phyloP scores from a whole-genome alignment of 148 eudicot species.

The Arctostaphylos glauca region DNA sequence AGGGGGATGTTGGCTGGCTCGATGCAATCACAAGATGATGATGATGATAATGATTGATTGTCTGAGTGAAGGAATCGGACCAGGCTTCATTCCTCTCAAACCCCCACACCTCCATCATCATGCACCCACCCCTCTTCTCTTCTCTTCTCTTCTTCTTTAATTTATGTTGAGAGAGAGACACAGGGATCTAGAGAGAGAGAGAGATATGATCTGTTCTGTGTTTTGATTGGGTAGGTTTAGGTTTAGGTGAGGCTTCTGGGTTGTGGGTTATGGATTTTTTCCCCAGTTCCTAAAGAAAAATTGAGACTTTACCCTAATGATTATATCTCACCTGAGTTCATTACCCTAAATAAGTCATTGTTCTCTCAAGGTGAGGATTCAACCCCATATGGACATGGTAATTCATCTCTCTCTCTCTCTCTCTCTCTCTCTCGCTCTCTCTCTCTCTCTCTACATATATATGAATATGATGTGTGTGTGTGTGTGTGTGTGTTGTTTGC shows the following conservation, averaged over 20 bases:
- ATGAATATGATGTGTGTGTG: neutral
- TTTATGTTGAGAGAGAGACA: too few relatives aligned
- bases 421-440: neutral
- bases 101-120: neutral
- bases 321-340: too few relatives aligned
- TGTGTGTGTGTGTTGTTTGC: too few relatives aligned
- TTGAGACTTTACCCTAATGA: neutral
- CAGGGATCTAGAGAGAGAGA: too few relatives aligned
- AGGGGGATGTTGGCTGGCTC: constrained; percentile 11
- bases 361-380: neutral
- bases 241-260: too few relatives aligned
- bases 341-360: too few relatives aligned
- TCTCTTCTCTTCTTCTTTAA: neutral
- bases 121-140: neutral
- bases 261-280: too few relatives aligned
- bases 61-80: constrained; percentile 41
- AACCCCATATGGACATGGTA: neutral
- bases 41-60: too few relatives aligned
- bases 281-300: too few relatives aligned
- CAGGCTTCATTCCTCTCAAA: constrained; percentile 74
- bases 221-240: too few relatives aligned
- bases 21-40: neutral
- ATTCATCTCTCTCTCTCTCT: neutral
- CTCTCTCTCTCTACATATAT: neutral
- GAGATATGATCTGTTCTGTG: too few relatives aligned